Base-by-base conservation (phyloP, 306 rosid species). In the Trifolium pratense region DNA sequence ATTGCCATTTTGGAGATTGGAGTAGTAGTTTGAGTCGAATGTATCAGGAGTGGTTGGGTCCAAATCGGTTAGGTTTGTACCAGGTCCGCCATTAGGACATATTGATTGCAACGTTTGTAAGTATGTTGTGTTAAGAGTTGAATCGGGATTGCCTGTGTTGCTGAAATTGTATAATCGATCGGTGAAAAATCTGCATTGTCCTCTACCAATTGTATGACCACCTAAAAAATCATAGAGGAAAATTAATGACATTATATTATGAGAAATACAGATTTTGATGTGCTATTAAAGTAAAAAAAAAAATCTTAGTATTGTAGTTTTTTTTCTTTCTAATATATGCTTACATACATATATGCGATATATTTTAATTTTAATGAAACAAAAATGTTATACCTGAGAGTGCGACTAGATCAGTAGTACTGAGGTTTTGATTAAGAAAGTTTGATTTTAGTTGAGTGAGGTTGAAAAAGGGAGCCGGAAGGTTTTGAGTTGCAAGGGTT, bases 391-490 rank as follows among this genome's bases (percentile, higher is more conserved):
- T 85, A 88, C 93, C 93, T 9, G 89, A 89, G 8, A 86, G 85
- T 53, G 91, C 68, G 71, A 85, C 91, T 43, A 87, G 66, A 75
- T 87, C 87, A 1, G 82, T 69, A 20, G 78, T 37, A 72, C 55
- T 49, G 52, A 87, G 87, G 25, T 77, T 75, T 43, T 78, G 76
- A 7, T 0, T 13, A 10, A 5, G 1, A 17, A 87, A 87, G 3
- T 8, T 5, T 3, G 10, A 0, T 37, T 51, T 69, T 2, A 87
- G 81, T 61, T 7, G 6, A 6, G 43, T 75, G 0, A 87, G 76
- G 8, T 71, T 53, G 17, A 21, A 52, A 3, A 5, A 0, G 5
- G 87, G 82, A 17, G 37, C 11, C 0, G 93, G 93, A 82, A 89
- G 86, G 34, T 10, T 70, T 21, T 11, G 7, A 56, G 8, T 17